Conservation (phyloP, 2,329 filamentous ascomycete species). For the Mycocentrospora acerina region DNA sequence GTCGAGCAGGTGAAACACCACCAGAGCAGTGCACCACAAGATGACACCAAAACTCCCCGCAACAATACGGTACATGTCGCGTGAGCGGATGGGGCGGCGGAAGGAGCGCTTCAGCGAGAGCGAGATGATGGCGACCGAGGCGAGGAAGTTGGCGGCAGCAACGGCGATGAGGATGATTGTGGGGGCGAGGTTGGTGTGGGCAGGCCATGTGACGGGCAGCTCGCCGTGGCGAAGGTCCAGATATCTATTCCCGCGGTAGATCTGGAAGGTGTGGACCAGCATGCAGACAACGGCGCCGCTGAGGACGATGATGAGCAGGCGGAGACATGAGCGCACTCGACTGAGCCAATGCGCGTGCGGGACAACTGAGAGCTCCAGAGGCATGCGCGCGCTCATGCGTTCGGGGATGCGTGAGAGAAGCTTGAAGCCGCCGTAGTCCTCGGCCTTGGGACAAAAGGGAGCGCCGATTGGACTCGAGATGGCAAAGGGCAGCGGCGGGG, state of each 20-base stretch:
- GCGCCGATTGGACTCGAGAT: slow-evolving; percentile 18
- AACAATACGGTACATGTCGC: slow-evolving; percentile 37
- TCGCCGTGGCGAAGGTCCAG: slow-evolving; percentile 40
- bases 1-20: slow-evolving; percentile 37
- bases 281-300: slow-evolving; percentile 39
- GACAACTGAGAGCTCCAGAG: slow-evolving; percentile 28
- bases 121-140: slow-evolving; percentile 34
- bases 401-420: slow-evolving; percentile 12
- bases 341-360: slow-evolving; percentile 39
- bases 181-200: slow-evolving; percentile 39
- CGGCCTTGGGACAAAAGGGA: slow-evolving; percentile 18
- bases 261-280: slow-evolving; percentile 39
- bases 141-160: slow-evolving; percentile 37
- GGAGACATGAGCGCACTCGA: slow-evolving; percentile 37
- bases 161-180: slow-evolving; percentile 38
- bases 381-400: slow-evolving; percentile 29
- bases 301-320: slow-evolving; percentile 40
- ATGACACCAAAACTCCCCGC: slow-evolving; percentile 38
- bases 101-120: slow-evolving; percentile 38
- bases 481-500: slow-evolving; percentile 17
- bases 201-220: slow-evolving; percentile 42
- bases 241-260: slow-evolving; percentile 38
- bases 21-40: slow-evolving; percentile 34
- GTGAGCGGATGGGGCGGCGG: slow-evolving; percentile 35
- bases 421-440: slow-evolving; percentile 19